Percentiles rank a stretch among this genome's conserved stretches.
Evolutionary conservation across 805 yeast species (phyloP).

Genomic region (Barnettozyma sp.): DNA sequence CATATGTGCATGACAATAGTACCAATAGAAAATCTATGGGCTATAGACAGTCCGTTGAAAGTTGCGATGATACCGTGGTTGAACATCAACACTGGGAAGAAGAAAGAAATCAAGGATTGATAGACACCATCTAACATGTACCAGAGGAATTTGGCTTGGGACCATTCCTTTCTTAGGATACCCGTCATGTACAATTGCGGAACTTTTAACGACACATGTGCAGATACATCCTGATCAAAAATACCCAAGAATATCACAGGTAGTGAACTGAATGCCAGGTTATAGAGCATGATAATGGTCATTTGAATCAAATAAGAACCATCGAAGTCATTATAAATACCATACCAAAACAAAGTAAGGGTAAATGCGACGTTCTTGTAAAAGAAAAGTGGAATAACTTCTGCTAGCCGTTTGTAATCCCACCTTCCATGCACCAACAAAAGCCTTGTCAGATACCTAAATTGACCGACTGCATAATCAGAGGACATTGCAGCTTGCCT

Average conservation of each 20-base stretch:
- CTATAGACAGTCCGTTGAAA: conserved; percentile 48
- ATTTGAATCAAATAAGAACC: conserved; percentile 76
- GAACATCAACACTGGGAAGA: conserved; percentile 61
- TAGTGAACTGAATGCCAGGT: conserved; percentile 74
- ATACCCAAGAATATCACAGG: conserved; percentile 75
- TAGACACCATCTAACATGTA: conserved; percentile 75
- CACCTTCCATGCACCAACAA: conserved; percentile 76
- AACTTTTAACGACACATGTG: conserved; percentile 57
- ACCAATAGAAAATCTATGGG: conserved; percentile 71
- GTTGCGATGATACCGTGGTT: conserved; percentile 37
- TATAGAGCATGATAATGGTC: conserved; percentile 74
- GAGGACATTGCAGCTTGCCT: conserved; percentile 85
- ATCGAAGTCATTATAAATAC: conserved; percentile 66
- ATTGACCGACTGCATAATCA: conserved; percentile 80
- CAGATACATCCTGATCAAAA: conserved; percentile 75
- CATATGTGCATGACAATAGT: conserved; percentile 56
- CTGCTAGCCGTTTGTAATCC: conserved; percentile 75
- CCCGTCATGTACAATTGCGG: conserved; percentile 74
- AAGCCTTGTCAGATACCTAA: conserved; percentile 60
- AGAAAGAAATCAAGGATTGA: conserved; percentile 65
- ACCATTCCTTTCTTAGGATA: conserved; percentile 66
- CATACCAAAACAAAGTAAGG: conserved; percentile 72
- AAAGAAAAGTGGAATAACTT: conserved; percentile 78
- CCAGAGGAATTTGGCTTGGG: conserved; percentile 56
- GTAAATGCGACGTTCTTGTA: conserved; percentile 75